Conservation (phyloP, 2,329 filamentous ascomycete species). For the Westerdykella sp. region DNA sequence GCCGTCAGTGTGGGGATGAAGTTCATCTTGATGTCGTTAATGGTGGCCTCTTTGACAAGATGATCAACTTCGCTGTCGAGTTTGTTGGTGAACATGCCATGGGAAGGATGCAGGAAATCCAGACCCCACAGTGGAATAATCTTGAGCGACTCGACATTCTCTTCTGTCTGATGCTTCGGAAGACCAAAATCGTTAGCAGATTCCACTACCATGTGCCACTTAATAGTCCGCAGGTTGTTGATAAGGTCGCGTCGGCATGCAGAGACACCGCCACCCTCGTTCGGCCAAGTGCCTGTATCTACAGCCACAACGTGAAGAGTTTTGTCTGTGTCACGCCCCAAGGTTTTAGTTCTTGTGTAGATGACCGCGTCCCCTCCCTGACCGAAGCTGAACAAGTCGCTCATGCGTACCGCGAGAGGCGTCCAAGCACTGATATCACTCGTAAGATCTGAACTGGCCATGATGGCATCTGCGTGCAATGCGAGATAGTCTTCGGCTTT, state of each 20-base stretch:
- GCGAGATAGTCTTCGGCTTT: conserved; percentile 37
- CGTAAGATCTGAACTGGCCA: conserved; percentile 48
- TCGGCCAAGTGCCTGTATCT: conserved; percentile 41
- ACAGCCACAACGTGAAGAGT: conserved; percentile 38
- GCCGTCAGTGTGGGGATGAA: conserved; percentile 39
- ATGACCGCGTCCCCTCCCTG: conserved; percentile 49
- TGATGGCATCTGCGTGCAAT: conserved; percentile 45
- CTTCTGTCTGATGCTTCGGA: conserved; percentile 40
- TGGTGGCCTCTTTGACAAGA: conserved; percentile 29
- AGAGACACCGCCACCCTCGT: conserved; percentile 40
- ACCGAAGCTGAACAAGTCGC: conserved; percentile 48
- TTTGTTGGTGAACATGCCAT: conserved; percentile 40
- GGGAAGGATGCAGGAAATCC: conserved; percentile 38
- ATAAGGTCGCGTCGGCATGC: conserved; percentile 40
- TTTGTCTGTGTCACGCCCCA: conserved; percentile 40
- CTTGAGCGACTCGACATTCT: conserved; percentile 40
- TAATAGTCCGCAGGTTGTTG: conserved; percentile 39
- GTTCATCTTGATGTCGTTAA: conserved; percentile 35
- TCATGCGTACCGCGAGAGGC: conserved; percentile 46
- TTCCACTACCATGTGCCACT: conserved; percentile 41
- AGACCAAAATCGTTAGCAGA: conserved; percentile 40
- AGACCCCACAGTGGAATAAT: conserved; percentile 40
- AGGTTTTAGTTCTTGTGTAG: conserved; percentile 44
- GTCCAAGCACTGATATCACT: conserved; percentile 50
- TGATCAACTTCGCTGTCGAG: conserved; percentile 37